These are phyloP conservation scores for Mycothermus thermophilus DNA, from an alignment of 495 filamentous ascomycete species.

Conservation along the genomic window DNA sequence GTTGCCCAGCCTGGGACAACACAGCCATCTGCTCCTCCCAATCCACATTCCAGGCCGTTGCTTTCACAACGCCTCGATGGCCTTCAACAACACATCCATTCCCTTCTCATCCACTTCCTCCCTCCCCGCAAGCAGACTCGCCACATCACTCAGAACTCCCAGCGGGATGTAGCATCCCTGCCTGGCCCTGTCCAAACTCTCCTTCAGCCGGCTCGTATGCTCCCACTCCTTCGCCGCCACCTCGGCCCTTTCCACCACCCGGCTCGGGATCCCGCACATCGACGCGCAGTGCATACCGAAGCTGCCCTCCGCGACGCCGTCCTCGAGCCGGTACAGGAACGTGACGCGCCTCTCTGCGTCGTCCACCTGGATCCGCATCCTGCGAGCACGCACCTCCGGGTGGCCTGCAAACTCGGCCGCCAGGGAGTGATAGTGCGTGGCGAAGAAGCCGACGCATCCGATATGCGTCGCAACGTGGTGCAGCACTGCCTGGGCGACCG, in stretches of 20 bases:
- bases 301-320: conserved; percentile 89
- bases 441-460: conserved; percentile 92
- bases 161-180: conserved; percentile 67
- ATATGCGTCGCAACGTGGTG: conserved; percentile 90
- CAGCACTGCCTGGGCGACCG: conserved; percentile 89
- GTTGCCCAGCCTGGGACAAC: too few relatives aligned
- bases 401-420: conserved; percentile 79
- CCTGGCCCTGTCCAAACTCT: conserved; percentile 70
- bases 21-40: too few relatives aligned
- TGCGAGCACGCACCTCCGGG: conserved; percentile 68
- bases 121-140: conserved; percentile 49
- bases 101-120: conserved; percentile 37
- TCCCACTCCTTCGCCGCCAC: conserved; percentile 89
- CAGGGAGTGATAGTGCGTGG: conserved; percentile 92
- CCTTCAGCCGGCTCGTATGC: conserved; percentile 77
- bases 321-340: conserved; percentile 90
- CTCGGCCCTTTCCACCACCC: conserved; percentile 77
- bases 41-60: too few relatives aligned
- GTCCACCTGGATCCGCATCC: conserved; percentile 93
- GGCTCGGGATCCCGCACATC: conserved; percentile 86
- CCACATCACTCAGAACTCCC: conserved; percentile 84
- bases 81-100: conserved; percentile 58
- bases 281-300: conserved; percentile 99
- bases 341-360: conserved; percentile 70
- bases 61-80: conserved; percentile 59